Percentiles rank a stretch among this genome's conserved stretches.
Conservation (phyloP, 345 rosid species). For the Crucihimalaya himalaica region DNA sequence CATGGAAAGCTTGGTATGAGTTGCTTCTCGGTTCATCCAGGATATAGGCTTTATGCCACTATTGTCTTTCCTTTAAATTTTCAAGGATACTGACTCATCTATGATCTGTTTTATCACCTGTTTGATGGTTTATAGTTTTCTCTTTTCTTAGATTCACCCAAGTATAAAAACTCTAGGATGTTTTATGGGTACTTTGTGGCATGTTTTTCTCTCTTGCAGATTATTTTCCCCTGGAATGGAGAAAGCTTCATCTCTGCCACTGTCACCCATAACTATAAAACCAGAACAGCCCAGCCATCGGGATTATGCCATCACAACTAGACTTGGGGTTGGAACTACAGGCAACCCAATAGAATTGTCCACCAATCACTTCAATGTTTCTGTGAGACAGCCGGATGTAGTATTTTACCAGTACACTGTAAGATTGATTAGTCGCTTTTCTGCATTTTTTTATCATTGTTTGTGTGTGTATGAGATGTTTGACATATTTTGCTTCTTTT, state of each 20-base stretch:
- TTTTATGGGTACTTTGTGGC: not conserved
- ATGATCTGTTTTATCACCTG: not conserved
- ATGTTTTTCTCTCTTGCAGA: conserved; percentile 11
- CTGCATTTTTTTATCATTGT: conserved; percentile 19
- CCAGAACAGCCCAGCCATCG: conserved; percentile 43
- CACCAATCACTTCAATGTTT: conserved; percentile 71
- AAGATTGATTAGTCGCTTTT: conserved; percentile 38
- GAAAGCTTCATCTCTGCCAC: conserved; percentile 41
- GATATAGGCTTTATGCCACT: not conserved
- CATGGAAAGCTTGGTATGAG: not conserved
- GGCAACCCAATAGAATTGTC: conserved; percentile 58
- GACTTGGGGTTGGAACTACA: conserved; percentile 54
- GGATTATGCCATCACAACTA: conserved; percentile 49
- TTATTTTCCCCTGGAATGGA: conserved; percentile 44
- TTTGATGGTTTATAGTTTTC: not conserved
- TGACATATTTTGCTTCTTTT: not conserved
- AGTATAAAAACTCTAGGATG: not conserved
- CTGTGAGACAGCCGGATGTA: conserved; percentile 53
- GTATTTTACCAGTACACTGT: conserved; percentile 82
- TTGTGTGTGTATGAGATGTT: conserved; percentile 7
- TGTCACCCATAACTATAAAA: conserved; percentile 37
- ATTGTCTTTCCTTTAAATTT: not conserved
- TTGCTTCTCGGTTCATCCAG: not conserved
- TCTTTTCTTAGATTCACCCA: not conserved
- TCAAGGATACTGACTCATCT: not conserved